Evolutionary conservation across 805 yeast genomes (phyloP), one percentile per base, ranked within the genome.

Genomic region (Spathaspora arborariae): DNA sequence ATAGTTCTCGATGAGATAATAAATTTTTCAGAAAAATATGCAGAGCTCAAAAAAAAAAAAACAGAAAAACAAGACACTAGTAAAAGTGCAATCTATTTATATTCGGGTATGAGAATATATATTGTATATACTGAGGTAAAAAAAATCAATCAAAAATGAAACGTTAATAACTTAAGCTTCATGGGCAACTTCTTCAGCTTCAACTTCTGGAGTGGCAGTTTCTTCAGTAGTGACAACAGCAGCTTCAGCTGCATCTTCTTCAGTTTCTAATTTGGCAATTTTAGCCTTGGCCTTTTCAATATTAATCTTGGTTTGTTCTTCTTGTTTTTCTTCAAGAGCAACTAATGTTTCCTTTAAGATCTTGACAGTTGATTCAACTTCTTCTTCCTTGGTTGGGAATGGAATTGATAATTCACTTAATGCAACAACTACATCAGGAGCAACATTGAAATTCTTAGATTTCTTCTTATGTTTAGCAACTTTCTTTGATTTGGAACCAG

Each of bases 321-420:
- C 91, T 73, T 89, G 96, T 68, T 82, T 82, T 42, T 76, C 74
- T 65, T 78, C 72, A 70, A 80, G 86, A 52, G 81, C 81, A 47
- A 71, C 74, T 60, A 88, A 79, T 66, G 94, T 90, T 56, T 75
- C 78, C 74, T 82, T 81, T 68, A 92, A 80, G 54, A 80, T 73
- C 44, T 74, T 81, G 58, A 87, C 67, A 52, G 92, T 80, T 39
- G 68, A 67, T 26, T 84, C 75, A 54, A 85, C 82, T 45, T 87
- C 92, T 15, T 83, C 94, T 52, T 79, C 70, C 56, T 82, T 77
- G 50, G 84, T 75, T 63, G 99, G 99, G 52, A 91, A 79, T 41
- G 85, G 74, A 53, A 92, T 78, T 46, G 82, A 81, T 60, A 92
- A 79, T 59, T 85, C 85, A 52, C 88, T 76, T 57, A 94, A 79